Base-by-base conservation (phyloP, 2,329 filamentous ascomycete genomes). In the Pseudogymnoascus sp. region DNA sequence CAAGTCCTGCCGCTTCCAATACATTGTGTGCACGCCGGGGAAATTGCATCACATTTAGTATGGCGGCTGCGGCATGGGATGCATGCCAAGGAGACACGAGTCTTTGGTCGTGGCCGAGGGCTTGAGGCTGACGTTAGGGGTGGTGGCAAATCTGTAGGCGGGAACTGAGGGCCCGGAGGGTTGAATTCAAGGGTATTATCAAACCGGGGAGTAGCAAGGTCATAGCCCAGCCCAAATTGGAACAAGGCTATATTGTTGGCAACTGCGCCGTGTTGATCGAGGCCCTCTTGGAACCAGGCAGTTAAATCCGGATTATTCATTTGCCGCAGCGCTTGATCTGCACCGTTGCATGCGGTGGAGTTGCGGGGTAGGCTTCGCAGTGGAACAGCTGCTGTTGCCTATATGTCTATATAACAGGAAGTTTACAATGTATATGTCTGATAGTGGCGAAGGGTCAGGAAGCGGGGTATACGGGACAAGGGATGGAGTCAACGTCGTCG, bases 11-110 rank as follows among this genome's bases (percentile, higher is more conserved):
- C 75, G 50, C 76, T 75, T 19, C 71, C 68, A 38, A 70, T 68
- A 66, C 79, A 81, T 24, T 79, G 77, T 61, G 69, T 72, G 63
- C 78, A 81, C 16, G 68, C 68, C 28, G 79, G 79, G 63, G 72
- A 73, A 50, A 72, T 75, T 38, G 76, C 79, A 65, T 80, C 79
- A 66, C 78, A 82, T 72, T 78, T 79, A 33, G 80, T 71, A 70
- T 77, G 77, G 31, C 73, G 75, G 63, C 69, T 74, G 60, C 74
- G 76, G 62, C 71, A 72, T 26, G 59, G 59, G 16, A 60, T 60
- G 38, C 59, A 60, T 40, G 59, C 59, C 33, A 60, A 35, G 22
- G 59, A 60, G 31, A 60, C 59, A 24, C 59, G 59, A 28, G 33
- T 60, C 59, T 60, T 60, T 6, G 59, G 19, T n/a, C 59, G 19